These are phyloP conservation scores for Alnus rubra DNA, from an alignment of 306 rosid species.

Conservation along the genomic window DNA sequence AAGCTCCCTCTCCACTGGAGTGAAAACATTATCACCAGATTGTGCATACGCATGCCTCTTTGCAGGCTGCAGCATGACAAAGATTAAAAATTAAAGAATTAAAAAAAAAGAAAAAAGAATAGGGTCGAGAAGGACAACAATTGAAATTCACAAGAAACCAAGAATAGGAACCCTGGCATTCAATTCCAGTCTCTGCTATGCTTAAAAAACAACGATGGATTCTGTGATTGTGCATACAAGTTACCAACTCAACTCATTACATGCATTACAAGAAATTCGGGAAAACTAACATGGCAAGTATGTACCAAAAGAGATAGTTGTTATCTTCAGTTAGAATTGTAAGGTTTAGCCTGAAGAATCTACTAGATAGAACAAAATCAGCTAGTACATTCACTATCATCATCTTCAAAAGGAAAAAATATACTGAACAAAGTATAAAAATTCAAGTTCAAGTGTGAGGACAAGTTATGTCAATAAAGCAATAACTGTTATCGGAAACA, in stretches of 20 bases:
- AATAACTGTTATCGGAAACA: neutral
- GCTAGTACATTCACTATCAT: neutral
- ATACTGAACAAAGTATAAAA: neutral
- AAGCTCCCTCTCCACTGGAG: slow-evolving; percentile 90
- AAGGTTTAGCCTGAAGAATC: no score
- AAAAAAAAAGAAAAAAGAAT: neutral
- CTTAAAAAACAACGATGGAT: neutral
- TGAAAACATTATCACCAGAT: slow-evolving; percentile 67
- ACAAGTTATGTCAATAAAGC: neutral
- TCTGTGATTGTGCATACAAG: neutral
- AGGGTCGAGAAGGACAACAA: neutral
- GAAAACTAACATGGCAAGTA: neutral
- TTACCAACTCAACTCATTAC: neutral
- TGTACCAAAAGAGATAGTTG: neutral
- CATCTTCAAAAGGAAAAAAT: neutral
- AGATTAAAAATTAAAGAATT: neutral
- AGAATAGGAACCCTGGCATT: neutral
- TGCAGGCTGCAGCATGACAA: slow-evolving; percentile 63
- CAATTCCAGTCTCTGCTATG: neutral
- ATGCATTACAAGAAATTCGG: neutral
- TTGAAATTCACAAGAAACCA: slow-evolving; percentile 9
- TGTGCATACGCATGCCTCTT: slow-evolving; percentile 84
- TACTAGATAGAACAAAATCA: neutral
- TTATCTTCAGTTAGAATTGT: neutral
- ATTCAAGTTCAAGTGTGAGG: neutral